Conservation (phyloP, 805 yeast species). For the Saccharomycopsis vini region DNA sequence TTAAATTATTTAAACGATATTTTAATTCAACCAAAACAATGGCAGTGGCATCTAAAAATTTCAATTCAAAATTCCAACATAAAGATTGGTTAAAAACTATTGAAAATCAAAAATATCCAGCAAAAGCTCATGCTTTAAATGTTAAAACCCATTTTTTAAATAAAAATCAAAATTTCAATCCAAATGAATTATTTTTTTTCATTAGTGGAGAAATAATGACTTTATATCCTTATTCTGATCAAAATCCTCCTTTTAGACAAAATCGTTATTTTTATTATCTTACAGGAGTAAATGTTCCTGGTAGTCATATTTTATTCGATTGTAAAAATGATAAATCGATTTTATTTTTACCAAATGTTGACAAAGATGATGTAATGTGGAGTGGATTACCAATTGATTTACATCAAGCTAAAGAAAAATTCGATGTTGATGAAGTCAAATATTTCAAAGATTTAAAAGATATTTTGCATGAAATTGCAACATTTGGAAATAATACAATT, state of each 20-base stretch:
- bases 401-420: conserved; percentile 55
- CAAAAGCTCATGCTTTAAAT: conserved; percentile 61
- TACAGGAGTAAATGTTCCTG: conserved; percentile 76
- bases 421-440: conserved; percentile 75
- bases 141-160: conserved; percentile 35
- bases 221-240: conserved; percentile 70
- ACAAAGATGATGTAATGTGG: conserved; percentile 92
- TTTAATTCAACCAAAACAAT: background rate
- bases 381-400: conserved; percentile 73
- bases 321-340: conserved; percentile 46
- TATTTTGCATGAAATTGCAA: conserved; percentile 27
- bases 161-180: conserved; percentile 21
- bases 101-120: conserved; percentile 55
- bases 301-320: conserved; percentile 58
- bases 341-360: conserved; percentile 75
- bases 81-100: conserved; percentile 11
- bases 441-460: conserved; percentile 44
- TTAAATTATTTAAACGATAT: too few species aligned
- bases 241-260: conserved; percentile 71
- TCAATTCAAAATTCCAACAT: conserved; percentile 1
- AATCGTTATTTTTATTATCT: conserved; percentile 85
- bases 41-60: background rate
- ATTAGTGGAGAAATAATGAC: conserved; percentile 53
- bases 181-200: conserved; percentile 36
- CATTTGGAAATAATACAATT: conserved; percentile 25